Percentiles rank a stretch among this genome's conserved stretches.
Evolutionary conservation across 2,329 filamentous ascomycete species (phyloP).

Genomic region (Xylaria sp.): DNA sequence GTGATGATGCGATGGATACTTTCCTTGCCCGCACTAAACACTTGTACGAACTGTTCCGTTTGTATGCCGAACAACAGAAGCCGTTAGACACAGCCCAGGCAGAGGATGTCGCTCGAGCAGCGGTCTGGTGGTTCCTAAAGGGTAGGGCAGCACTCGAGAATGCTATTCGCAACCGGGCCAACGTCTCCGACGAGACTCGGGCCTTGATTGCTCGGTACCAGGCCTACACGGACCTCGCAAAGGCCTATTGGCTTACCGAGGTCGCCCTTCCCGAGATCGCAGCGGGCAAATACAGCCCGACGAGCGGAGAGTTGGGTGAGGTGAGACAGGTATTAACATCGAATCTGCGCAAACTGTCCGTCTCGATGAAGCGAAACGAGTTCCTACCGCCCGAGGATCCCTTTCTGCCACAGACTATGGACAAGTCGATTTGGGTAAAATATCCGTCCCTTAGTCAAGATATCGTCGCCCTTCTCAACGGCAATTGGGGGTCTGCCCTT

Average conservation of each 20-base stretch:
- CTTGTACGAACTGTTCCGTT: constrained; percentile 67
- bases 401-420: constrained; percentile 69
- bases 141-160: constrained; percentile 71
- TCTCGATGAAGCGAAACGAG: constrained; percentile 80
- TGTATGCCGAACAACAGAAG: constrained; percentile 70
- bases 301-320: constrained; percentile 45
- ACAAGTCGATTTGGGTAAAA: constrained; percentile 75
- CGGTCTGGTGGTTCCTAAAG: constrained; percentile 84
- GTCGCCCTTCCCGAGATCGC: constrained; percentile 48
- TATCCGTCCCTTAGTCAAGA: constrained; percentile 71
- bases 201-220: constrained; percentile 60
- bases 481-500: constrained; percentile 48
- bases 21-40: constrained; percentile 69
- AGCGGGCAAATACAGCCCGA: constrained; percentile 38
- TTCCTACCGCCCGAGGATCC: constrained; percentile 66
- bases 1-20: constrained; percentile 61
- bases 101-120: constrained; percentile 64
- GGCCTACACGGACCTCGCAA: constrained; percentile 79
- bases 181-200: constrained; percentile 49
- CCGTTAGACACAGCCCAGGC: constrained; percentile 59
- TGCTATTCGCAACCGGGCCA: constrained; percentile 60
- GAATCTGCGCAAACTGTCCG: constrained; percentile 66
- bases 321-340: constrained; percentile 54
- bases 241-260: constrained; percentile 74
- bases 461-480: constrained; percentile 63